A percentile compares a stretch with the other conserved stretches of the same genome.
Evolutionary conservation across 495 filamentous ascomycete genomes (phyloP).

Genomic region (Xylaria curta): DNA sequence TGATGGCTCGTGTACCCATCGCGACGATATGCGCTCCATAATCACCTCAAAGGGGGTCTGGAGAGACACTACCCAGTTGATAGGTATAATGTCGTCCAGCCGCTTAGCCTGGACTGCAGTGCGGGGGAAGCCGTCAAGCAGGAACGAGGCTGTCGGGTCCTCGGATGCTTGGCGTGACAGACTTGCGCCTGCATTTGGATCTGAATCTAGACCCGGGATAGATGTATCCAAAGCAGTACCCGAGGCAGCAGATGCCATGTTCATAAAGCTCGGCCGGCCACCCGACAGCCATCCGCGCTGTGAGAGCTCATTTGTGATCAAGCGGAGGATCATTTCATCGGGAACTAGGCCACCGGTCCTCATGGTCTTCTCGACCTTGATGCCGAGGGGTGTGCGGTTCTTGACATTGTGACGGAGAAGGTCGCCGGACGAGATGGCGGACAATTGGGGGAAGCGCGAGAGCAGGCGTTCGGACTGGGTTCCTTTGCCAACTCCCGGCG

Average conservation of each 20-base stretch:
- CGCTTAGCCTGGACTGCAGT: slow-evolving; percentile 79
- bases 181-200: slow-evolving; percentile 40
- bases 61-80: slow-evolving; percentile 85
- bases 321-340: slow-evolving; percentile 87
- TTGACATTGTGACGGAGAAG: slow-evolving; percentile 91
- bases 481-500: slow-evolving; percentile 92
- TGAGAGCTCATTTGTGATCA: slow-evolving; percentile 87
- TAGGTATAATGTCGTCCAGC: slow-evolving; percentile 79
- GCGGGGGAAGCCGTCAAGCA: slow-evolving; percentile 95
- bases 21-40: slow-evolving; percentile 82
- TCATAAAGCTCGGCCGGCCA: slow-evolving; percentile 49
- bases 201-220: slow-evolving; percentile 41
- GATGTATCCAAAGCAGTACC: slow-evolving; percentile 45
- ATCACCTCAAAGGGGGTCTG: slow-evolving; percentile 77
- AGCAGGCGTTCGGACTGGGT: slow-evolving; percentile 92
- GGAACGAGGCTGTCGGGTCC: slow-evolving; percentile 81
- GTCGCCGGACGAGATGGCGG: slow-evolving; percentile 92
- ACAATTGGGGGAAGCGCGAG: slow-evolving; percentile 83
- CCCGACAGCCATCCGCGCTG: slow-evolving; percentile 79
- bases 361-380: slow-evolving; percentile 88
- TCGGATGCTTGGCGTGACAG: slow-evolving; percentile 59
- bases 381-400: slow-evolving; percentile 81
- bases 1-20: slow-evolving; percentile 93
- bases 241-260: slow-evolving; percentile 42
- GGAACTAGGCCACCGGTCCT: slow-evolving; percentile 82